Conservation (phyloP, 2,329 filamentous ascomycete genomes). For the Byssothecium circinans region DNA sequence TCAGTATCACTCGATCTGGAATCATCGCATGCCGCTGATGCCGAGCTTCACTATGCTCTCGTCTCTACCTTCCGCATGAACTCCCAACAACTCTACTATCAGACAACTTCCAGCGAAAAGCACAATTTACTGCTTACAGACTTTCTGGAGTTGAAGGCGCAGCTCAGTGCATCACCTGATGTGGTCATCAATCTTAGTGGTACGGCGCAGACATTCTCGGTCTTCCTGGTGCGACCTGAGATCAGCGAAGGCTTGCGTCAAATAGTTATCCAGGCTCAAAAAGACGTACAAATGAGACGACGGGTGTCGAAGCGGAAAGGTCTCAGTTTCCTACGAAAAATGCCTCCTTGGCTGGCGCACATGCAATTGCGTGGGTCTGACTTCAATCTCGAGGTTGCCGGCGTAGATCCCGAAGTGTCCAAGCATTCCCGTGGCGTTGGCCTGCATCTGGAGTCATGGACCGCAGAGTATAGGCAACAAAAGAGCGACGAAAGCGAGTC, state of each 20-base stretch:
- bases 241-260: conserved; percentile 91
- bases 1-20: conserved; percentile 92
- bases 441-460: conserved; percentile 84
- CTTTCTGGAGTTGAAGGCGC: conserved; percentile 80
- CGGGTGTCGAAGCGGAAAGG: conserved; percentile 47
- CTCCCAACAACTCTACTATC: conserved; percentile 90
- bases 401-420: conserved; percentile 81
- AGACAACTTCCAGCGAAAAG: conserved; percentile 77
- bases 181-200: conserved; percentile 79
- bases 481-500: conserved; percentile 66
- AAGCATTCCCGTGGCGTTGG: conserved; percentile 79
- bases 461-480: conserved; percentile 84
- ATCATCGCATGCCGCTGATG: conserved; percentile 86
- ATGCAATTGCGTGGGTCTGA: conserved; percentile 84
- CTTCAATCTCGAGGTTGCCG: conserved; percentile 87
- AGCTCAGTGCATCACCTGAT: conserved; percentile 82
- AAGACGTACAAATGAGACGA: conserved; percentile 37
- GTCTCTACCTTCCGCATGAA: conserved; percentile 80
- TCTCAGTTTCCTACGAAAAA: conserved; percentile 67
- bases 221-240: conserved; percentile 88
- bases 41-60: conserved; percentile 84
- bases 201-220: conserved; percentile 80
- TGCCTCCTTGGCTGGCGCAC: conserved; percentile 83
- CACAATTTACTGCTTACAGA: conserved; percentile 89
- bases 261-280: conserved; percentile 81